These are phyloP conservation scores for Cryomyces minteri DNA, from an alignment of 495 filamentous ascomycete species.

Conservation along the genomic window DNA sequence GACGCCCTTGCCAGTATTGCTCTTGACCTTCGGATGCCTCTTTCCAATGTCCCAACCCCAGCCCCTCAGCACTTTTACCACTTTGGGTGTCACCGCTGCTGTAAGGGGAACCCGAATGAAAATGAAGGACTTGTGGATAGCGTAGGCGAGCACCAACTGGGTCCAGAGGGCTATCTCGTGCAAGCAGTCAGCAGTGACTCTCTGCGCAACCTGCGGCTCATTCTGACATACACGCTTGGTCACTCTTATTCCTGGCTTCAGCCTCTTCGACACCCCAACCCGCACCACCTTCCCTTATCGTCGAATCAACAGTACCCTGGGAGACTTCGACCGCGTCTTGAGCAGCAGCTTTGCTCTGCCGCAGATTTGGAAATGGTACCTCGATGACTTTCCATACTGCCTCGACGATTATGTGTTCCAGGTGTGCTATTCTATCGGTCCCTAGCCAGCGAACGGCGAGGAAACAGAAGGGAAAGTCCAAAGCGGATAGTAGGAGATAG, in stretches of 20 bases:
- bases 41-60: conserved; percentile 72
- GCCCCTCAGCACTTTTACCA: conserved; percentile 64
- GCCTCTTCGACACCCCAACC: conserved; percentile 17
- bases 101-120: conserved; percentile 84
- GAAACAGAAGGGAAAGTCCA: conserved; percentile 95
- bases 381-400: conserved; percentile 27
- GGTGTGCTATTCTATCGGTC: conserved; percentile 61
- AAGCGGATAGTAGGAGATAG: conserved; percentile 60
- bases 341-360: conserved; percentile 4
- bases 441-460: conserved; percentile 65
- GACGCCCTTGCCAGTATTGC: not conserved
- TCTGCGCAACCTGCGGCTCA: not conserved
- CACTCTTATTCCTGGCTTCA: conserved; percentile 19
- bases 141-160: conserved; percentile 84
- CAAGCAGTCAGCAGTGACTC: not conserved
- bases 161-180: conserved; percentile 49
- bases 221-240: conserved; percentile 32
- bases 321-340: not conserved
- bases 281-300: conserved; percentile 3
- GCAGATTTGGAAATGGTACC: conserved; percentile 21
- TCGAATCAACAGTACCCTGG: conserved; percentile 4
- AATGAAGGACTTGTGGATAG: conserved; percentile 95
- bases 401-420: conserved; percentile 26
- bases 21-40: conserved; percentile 28
- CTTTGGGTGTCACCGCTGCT: conserved; percentile 69